Conservation (phyloP, 2,329 filamentous ascomycete genomes). For the Rosellinia necatrix region DNA sequence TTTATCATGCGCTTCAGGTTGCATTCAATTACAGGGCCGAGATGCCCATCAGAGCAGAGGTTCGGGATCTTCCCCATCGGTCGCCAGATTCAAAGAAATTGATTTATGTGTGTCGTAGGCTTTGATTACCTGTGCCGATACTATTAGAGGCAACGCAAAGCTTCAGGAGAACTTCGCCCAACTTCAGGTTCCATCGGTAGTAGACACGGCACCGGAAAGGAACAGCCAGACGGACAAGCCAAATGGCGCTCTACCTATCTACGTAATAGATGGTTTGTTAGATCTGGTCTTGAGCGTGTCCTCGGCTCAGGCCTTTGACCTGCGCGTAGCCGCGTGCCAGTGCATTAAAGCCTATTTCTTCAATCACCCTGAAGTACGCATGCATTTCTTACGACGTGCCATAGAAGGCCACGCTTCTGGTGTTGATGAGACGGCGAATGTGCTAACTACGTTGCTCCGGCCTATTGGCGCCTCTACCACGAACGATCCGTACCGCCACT, state of each 20-base stretch:
- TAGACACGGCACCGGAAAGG: conserved; percentile 44
- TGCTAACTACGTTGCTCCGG: conserved; percentile 79
- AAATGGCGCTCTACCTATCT: conserved; percentile 67
- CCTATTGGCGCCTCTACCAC: conserved; percentile 64
- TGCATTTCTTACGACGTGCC: conserved; percentile 84
- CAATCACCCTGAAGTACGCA: conserved; percentile 77
- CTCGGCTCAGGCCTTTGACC: conserved; percentile 71
- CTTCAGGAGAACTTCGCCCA: conserved; percentile 91
- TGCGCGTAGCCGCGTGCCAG: conserved; percentile 83
- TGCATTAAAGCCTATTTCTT: conserved; percentile 93
- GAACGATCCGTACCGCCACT: conserved; percentile 82
- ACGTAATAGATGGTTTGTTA: conserved; percentile 91
- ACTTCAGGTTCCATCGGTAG: conserved; percentile 72
- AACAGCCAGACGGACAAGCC: conserved; percentile 48
- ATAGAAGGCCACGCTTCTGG: conserved; percentile 84
- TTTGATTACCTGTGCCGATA: conserved; percentile 81
- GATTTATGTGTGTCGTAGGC: conserved; percentile 54
- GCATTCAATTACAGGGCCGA: conserved; percentile 77
- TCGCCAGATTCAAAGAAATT: conserved; percentile 23
- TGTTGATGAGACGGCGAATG: conserved; percentile 83
- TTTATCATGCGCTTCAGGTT: conserved; percentile 79
- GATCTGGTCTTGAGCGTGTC: conserved; percentile 77
- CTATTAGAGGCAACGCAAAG: conserved; percentile 78
- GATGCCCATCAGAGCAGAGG: conserved; percentile 78
- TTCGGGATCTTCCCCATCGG: conserved; percentile 35